phyloP scores from a whole-genome alignment of 257 asterid genomes.

The Osmanthus fragrans region DNA sequence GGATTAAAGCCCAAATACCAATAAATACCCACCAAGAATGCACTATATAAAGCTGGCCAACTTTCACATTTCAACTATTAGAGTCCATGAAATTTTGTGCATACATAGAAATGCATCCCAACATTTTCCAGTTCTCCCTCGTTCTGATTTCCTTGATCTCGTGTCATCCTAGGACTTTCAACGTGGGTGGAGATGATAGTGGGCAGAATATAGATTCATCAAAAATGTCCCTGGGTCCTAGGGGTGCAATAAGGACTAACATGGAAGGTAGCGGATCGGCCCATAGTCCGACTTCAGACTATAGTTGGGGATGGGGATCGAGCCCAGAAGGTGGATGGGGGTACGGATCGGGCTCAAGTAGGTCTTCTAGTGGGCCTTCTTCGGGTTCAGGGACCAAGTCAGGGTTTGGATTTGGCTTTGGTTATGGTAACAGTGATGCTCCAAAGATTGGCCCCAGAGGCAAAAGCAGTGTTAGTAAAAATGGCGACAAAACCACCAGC shows the following conservation, averaged over 20 bases:
- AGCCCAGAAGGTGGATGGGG: slow-evolving; percentile 48
- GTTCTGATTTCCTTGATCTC: slow-evolving; percentile 6
- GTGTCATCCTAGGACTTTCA: slow-evolving; percentile 5
- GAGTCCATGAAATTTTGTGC: background rate
- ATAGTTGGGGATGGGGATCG: slow-evolving; percentile 52
- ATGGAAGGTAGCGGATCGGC: slow-evolving; percentile 39
- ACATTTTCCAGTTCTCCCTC: background rate
- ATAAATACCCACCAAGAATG: background rate
- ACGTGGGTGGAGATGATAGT: slow-evolving; percentile 11
- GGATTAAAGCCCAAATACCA: background rate
- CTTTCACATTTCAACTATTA: background rate
- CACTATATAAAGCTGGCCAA: background rate
- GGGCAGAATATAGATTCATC: slow-evolving; percentile 12
- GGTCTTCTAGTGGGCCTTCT: slow-evolving; percentile 41
- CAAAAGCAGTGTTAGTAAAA: slow-evolving; percentile 27
- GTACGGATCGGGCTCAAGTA: slow-evolving; percentile 43
- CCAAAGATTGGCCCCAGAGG: slow-evolving; percentile 24
- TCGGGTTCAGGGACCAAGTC: slow-evolving; percentile 40
- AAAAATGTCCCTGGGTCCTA: slow-evolving; percentile 16
- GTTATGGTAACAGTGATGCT: slow-evolving; percentile 29
- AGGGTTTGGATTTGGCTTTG: slow-evolving; percentile 38
- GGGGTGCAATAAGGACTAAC: background rate
- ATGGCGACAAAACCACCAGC: background rate
- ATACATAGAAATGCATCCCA: slow-evolving; percentile 8
- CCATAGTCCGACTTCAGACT: slow-evolving; percentile 40